Percentiles rank a stretch among this genome's conserved stretches.
Conservation (phyloP, 2,329 filamentous ascomycete species). For the Diaporthe vaccinii region DNA sequence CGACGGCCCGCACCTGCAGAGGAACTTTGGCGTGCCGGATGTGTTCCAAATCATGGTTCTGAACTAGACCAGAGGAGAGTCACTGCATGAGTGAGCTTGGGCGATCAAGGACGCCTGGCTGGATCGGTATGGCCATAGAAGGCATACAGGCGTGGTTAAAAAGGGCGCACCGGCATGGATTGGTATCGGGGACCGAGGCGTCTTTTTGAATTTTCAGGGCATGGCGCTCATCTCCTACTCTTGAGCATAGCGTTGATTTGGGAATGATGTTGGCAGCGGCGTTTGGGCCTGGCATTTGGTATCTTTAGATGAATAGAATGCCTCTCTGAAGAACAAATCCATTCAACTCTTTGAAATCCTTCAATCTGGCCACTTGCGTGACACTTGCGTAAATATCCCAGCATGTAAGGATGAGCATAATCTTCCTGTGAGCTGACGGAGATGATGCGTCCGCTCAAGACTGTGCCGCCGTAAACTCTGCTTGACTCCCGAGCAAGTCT, state of each 20-base stretch:
- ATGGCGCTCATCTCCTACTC: conserved; percentile 30
- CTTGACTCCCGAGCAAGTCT: not conserved
- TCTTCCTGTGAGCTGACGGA: no score
- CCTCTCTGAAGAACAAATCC: conserved; percentile 41
- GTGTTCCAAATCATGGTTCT: conserved; percentile 55
- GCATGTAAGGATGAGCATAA: not conserved
- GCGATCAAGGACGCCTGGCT: not conserved
- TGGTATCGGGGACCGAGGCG: not conserved
- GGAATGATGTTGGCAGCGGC: not conserved
- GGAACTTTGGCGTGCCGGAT: conserved; percentile 54
- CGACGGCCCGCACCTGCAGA: conserved; percentile 47
- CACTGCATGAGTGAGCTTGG: not conserved
- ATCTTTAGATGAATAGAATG: conserved; percentile 25
- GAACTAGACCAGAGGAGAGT: conserved; percentile 45
- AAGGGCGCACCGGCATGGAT: conserved; percentile 4
- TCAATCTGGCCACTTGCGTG: not conserved
- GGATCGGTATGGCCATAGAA: not conserved
- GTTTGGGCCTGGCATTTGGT: conserved; percentile 12
- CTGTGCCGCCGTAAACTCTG: not conserved
- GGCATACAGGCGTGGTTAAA: not conserved
- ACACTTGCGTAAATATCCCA: not conserved
- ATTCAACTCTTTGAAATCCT: not conserved
- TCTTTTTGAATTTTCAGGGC: not conserved
- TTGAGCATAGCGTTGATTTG: conserved; percentile 33
- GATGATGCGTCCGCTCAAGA: not conserved